A percentile compares a stretch with the other conserved stretches of the same genome.
These are phyloP conservation scores for Aspergillus versicolor DNA, from an alignment of 2,329 filamentous ascomycete species.

Conservation along the genomic window DNA sequence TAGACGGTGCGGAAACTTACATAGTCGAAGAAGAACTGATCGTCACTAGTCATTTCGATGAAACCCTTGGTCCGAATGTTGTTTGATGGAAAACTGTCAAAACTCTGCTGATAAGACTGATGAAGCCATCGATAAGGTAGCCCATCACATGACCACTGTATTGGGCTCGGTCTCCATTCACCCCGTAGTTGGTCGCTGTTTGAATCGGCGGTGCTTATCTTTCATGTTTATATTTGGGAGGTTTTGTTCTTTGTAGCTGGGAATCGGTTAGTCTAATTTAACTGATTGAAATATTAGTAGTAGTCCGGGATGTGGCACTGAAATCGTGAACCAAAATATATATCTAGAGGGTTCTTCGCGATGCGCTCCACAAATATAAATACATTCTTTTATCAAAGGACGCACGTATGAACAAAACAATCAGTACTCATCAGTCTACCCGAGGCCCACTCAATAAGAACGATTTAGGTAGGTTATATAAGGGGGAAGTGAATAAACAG, in stretches of 20 bases:
- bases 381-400: too few species aligned
- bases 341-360: too few species aligned
- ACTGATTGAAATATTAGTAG: too few species aligned
- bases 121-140: conserved; percentile 9
- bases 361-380: too few species aligned
- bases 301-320: too few species aligned
- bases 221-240: not conserved
- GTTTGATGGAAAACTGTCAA: not conserved
- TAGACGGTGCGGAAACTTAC: conserved; percentile 50
- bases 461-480: not conserved
- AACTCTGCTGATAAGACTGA: conserved; percentile 8
- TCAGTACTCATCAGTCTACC: too few species aligned
- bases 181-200: not conserved
- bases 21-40: conserved; percentile 74
- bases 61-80: not conserved
- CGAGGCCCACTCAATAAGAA: too few species aligned
- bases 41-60: conserved; percentile 70
- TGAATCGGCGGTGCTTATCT: not conserved
- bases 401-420: too few species aligned
- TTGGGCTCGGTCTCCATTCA: too few species aligned
- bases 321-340: too few species aligned
- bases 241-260: too few species aligned
- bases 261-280: too few species aligned
- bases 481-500: not conserved
- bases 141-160: conserved; percentile 18